Evolutionary conservation across 2,329 filamentous ascomycete species (phyloP).

Genomic region (Colletotrichum aenigma): DNA sequence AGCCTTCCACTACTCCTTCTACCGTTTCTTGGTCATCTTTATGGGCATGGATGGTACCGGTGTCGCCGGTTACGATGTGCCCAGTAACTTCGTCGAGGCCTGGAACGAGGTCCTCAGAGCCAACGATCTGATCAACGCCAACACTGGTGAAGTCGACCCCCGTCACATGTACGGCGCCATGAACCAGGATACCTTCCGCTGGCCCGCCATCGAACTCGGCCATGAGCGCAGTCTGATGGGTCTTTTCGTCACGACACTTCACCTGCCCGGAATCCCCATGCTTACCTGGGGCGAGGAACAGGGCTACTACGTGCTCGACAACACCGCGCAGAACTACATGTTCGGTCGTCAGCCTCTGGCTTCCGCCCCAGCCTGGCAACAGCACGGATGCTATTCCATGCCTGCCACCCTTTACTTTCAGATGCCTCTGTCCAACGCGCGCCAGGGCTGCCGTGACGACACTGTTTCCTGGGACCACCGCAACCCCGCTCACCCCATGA

Average conservation of each 20-base stretch:
- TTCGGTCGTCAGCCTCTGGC: constrained; percentile 69
- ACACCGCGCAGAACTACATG: constrained; percentile 67
- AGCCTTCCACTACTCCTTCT: constrained; percentile 43
- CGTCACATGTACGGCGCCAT: constrained; percentile 68
- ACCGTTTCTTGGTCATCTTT: constrained; percentile 32
- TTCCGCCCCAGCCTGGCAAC: constrained; percentile 65
- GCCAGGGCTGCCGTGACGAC: constrained; percentile 61
- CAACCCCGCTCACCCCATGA: constrained; percentile 64
- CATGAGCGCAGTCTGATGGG: constrained; percentile 61
- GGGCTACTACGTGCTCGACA: constrained; percentile 67
- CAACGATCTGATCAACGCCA: constrained; percentile 65
- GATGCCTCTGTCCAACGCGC: constrained; percentile 59
- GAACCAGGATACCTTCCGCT: constrained; percentile 70
- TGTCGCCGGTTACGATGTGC: constrained; percentile 33
- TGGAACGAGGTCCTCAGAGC: constrained; percentile 62
- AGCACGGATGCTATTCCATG: constrained; percentile 67
- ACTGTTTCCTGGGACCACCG: constrained; percentile 64
- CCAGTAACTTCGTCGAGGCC: constrained; percentile 44
- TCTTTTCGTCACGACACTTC: constrained; percentile 61
- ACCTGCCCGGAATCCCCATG: constrained; percentile 66
- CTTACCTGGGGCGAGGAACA: constrained; percentile 71
- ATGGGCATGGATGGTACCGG: constrained; percentile 36
- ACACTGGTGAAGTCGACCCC: constrained; percentile 66
- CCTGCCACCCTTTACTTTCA: constrained; percentile 60
- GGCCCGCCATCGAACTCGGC: constrained; percentile 63